These are phyloP conservation scores for Microsporum ferrugineum DNA, from an alignment of 2,329 filamentous ascomycete genomes.

Conservation along the genomic window DNA sequence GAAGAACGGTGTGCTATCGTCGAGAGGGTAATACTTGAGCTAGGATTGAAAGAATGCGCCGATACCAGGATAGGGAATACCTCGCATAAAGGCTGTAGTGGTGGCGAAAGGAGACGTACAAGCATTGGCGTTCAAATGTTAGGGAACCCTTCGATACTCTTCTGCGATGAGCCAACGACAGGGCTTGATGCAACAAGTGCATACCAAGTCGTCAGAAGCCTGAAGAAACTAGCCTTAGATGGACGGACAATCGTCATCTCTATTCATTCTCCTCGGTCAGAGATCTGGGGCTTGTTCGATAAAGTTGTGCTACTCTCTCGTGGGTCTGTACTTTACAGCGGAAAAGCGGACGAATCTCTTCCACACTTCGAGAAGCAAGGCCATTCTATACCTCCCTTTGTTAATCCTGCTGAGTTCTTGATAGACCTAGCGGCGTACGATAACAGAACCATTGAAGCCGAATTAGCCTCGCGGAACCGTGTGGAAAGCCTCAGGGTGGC, in stretches of 20 bases:
- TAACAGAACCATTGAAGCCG: slow-evolving; percentile 55
- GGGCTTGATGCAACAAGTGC: slow-evolving; percentile 65
- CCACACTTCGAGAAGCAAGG: slow-evolving; percentile 53
- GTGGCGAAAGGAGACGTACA: slow-evolving; percentile 64
- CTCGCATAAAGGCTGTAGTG: slow-evolving; percentile 63
- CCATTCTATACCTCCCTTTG: slow-evolving; percentile 54
- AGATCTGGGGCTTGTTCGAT: slow-evolving; percentile 70
- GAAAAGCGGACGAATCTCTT: slow-evolving; percentile 46
- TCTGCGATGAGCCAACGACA: slow-evolving; percentile 69
- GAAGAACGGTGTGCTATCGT: slow-evolving; percentile 53
- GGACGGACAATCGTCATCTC: slow-evolving; percentile 62
- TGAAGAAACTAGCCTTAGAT: slow-evolving; percentile 56
- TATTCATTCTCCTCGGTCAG: slow-evolving; percentile 65
- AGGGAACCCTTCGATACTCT: slow-evolving; percentile 66
- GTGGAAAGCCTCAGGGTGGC: slow-evolving; percentile 50
- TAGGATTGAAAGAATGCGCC: slow-evolving; percentile 66
- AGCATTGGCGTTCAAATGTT: slow-evolving; percentile 69
- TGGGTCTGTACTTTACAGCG: slow-evolving; percentile 59
- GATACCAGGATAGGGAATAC: slow-evolving; percentile 61
- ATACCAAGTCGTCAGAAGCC: slow-evolving; percentile 58
- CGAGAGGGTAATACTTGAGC: slow-evolving; percentile 63
- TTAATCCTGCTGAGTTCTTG: slow-evolving; percentile 66
- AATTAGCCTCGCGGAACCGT: slow-evolving; percentile 47
- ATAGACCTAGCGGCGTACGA: slow-evolving; percentile 66
- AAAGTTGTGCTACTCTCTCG: slow-evolving; percentile 56